Evolutionary conservation across 2,329 filamentous ascomycete genomes (phyloP).

Genomic region (Dothideomycetidae sp.): DNA sequence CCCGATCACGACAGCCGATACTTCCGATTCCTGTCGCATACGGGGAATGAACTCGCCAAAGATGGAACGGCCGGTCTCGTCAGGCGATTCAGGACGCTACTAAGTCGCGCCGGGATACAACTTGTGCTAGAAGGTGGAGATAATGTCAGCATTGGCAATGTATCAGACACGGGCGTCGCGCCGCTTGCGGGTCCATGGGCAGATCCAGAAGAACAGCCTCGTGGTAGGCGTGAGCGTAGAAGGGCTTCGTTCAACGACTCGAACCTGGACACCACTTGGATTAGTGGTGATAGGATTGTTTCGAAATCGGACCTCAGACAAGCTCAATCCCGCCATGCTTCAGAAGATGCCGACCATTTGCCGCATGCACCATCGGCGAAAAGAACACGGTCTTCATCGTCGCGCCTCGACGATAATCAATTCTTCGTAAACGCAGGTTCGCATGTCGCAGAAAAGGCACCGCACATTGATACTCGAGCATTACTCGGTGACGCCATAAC

Average conservation of each 20-base stretch:
- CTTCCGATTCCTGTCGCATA: constrained; percentile 63
- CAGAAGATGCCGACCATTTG: background rate
- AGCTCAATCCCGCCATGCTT: background rate
- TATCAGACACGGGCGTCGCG: background rate
- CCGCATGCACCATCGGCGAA: background rate
- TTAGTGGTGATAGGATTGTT: constrained; percentile 18
- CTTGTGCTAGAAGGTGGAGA: constrained; percentile 40
- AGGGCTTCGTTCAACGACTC: constrained; percentile 44
- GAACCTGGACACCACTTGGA: constrained; percentile 37
- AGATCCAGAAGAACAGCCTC: constrained; percentile 1
- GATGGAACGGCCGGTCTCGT: constrained; percentile 44
- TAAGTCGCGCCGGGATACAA: constrained; percentile 56
- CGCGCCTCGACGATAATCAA: background rate
- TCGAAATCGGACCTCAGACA: constrained; percentile 2
- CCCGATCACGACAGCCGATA: constrained; percentile 62
- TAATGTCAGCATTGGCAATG: constrained; percentile 1
- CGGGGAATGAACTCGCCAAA: constrained; percentile 35
- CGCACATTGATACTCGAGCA: background rate
- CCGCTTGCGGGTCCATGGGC: background rate
- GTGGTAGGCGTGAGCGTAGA: constrained; percentile 20
- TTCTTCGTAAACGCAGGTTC: background rate
- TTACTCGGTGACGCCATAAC: background rate
- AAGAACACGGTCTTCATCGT: background rate
- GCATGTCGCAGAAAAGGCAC: background rate
- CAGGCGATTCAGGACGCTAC: constrained; percentile 54